A percentile compares a stretch with the other conserved stretches of the same genome.
Evolutionary conservation across 2,329 filamentous ascomycete species (phyloP).

Genomic region (Paraphaeosphaeria minitans): DNA sequence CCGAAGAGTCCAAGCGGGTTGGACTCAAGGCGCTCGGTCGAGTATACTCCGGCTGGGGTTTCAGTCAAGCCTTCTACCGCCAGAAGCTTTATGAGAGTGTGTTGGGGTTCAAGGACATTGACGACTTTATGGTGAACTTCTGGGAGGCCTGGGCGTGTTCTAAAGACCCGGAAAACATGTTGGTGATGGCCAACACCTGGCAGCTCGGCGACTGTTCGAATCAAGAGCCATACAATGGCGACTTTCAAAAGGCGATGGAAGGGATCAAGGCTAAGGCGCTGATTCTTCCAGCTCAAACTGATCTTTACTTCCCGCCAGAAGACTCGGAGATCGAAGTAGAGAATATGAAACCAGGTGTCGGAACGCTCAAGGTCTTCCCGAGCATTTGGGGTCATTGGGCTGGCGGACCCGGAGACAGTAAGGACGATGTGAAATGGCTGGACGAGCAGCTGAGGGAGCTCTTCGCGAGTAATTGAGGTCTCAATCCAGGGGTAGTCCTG

Average conservation of each 20-base stretch:
- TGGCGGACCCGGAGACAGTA: conserved; percentile 71
- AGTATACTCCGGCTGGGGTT: conserved; percentile 81
- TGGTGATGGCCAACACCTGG: conserved; percentile 80
- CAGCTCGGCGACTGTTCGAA: conserved; percentile 70
- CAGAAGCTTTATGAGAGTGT: conserved; percentile 68
- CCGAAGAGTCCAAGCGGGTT: conserved; percentile 56
- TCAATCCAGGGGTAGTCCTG: neutral
- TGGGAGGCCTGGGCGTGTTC: conserved; percentile 77
- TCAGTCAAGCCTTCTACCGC: conserved; percentile 79
- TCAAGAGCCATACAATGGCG: conserved; percentile 69
- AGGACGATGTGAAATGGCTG: conserved; percentile 73
- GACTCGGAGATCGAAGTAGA: conserved; percentile 76
- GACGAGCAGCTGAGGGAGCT: conserved; percentile 65
- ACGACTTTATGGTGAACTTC: conserved; percentile 75
- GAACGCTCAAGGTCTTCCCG: conserved; percentile 60
- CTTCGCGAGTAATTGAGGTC: conserved; percentile 45
- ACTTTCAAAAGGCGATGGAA: conserved; percentile 66
- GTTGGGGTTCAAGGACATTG: conserved; percentile 69
- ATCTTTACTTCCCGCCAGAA: conserved; percentile 82
- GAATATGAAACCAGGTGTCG: conserved; percentile 64
- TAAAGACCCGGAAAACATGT: conserved; percentile 76
- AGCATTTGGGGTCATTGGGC: conserved; percentile 68
- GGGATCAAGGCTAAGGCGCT: conserved; percentile 74
- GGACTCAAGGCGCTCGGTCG: conserved; percentile 74
- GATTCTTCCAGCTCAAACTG: conserved; percentile 73